Evolutionary conservation across 805 yeast genomes (phyloP), one percentile per base, ranked within the genome.

Genomic region (Limtongozyma cylindracea): DNA sequence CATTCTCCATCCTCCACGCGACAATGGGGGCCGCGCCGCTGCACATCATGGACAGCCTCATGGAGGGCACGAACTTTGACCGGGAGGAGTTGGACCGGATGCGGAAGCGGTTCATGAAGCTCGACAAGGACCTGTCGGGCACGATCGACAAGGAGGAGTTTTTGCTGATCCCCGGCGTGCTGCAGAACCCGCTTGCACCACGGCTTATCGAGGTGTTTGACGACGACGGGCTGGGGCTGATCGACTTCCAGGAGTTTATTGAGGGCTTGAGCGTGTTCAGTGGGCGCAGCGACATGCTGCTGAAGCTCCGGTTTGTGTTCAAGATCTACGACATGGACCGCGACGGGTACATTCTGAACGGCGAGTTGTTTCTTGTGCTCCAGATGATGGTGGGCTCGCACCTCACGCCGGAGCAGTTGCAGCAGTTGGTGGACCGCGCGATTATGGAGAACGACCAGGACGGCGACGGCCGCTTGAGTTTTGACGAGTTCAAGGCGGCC

Each of bases 381-480:
- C 76, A 88, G 45, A 74, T 77, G 63, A 88, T 88, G 98, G 98
- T 91, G 13, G 98, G 96, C 2, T 70, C 66, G 32, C 80, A 88
- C 37, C 47, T 91, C 25, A 71, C 66, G 29, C 91, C 76, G 27
- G 65, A 63, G 13, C 93, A 88, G 36, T 55, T 88, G 25, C 99
- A 88, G 42, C 96, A 91, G 44, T 63, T 88, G 23, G 95, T 84
- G n/a, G 96, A 88, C 42, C 68, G 91, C 43, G 80, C 98, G 0
- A 80, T 91, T 31, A 64, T 78, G 66, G 95, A 84, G 41, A 82
- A 78, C 23, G 96, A 82, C 37, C 35, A 42, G 14, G 93, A 82
- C 34, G 82, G 84, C 2, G 94, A 80, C 37, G 91, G 93, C 1
- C 64, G 59, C 32, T 48, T 88, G 28, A 68, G 71, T 28, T 88